Evolutionary conservation across 768 basidiomycete genomes (phyloP), one percentile per base, ranked within the genome.

Genomic region (Mycena polygramma): DNA sequence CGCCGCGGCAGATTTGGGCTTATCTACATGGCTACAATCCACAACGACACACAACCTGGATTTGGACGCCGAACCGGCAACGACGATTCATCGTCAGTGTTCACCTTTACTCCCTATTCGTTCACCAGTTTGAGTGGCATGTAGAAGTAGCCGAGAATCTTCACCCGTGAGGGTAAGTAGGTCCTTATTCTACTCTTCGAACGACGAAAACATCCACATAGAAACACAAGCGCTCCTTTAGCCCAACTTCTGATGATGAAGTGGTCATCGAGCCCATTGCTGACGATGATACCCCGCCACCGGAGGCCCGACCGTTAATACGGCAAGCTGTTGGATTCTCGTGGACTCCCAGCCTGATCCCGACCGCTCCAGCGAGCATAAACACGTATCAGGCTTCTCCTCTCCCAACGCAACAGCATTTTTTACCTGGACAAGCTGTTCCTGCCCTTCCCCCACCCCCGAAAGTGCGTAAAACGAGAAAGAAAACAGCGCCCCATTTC

Each of bases 251-350:
- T 15, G 88, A 90, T 62, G 89, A 89, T 73, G 88, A 84, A 68
- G 72, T 80, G 43, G 83, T 79, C 58, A 73, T 84, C 41, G 82
- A 83, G 66, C 78, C 81, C 11, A 76, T 81, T 30, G 81, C 78
- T 48, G 79, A 84, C 59, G 84, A 85, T 71, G 85, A 87, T 68
- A 83, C 86, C 14, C 85, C 88, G 68, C 86, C 86, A 49, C 86
- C 85, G 52, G 70, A 80, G 24, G 80, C 81, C 8, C 30, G 30
- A 30, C 90, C 90, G 45, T 76, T 91, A 36, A 84, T 91, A 72
- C 85, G 90, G 57, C 86, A 90, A 75, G 82, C 88, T n/a, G 79
- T 91, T 46, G 90, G 82, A 24, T 91, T 91, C 74, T 77, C 83
- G 54, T 83, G 80, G 79, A 70, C 71, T 48, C 63, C 68, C 41